Percentiles rank a stretch among this genome's conserved stretches.
These are phyloP conservation scores for Gossypium ekmanianum DNA, from an alignment of 345 rosid species.

Conservation along the genomic window DNA sequence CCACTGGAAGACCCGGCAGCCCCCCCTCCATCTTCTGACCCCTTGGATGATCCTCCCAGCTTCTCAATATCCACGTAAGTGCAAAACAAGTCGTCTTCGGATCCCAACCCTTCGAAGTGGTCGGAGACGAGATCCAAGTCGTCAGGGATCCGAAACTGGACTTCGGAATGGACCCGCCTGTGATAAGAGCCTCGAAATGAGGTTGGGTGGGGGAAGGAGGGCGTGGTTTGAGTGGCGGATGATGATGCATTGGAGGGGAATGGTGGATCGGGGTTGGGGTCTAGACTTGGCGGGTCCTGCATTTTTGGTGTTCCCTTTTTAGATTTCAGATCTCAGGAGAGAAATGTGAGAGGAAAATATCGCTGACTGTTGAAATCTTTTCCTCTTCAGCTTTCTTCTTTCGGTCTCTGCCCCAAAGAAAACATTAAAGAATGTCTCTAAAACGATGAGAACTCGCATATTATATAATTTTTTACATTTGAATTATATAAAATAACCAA, in stretches of 20 bases:
- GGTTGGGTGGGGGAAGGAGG: constrained; percentile 19
- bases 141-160: constrained; percentile 70
- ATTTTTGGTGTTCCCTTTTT: constrained; percentile 19
- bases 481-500: too few relatives aligned
- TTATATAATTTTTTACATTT: too few relatives aligned
- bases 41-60: constrained; percentile 55
- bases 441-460: background rate
- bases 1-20: constrained; percentile 26
- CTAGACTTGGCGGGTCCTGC: constrained; percentile 40
- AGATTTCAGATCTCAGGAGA: constrained; percentile 26
- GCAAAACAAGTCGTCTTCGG: constrained; percentile 74
- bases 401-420: background rate
- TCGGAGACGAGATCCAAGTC: constrained; percentile 67
- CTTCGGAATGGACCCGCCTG: constrained; percentile 78
- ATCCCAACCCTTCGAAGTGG: constrained; percentile 61
- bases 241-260: constrained; percentile 16
- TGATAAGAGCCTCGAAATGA: constrained; percentile 50
- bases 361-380: background rate
- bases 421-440: background rate
- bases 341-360: constrained; percentile 14
- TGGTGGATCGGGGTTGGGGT: constrained; percentile 13
- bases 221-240: background rate
- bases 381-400: constrained; percentile 19
- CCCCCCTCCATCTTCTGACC: background rate
- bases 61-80: constrained; percentile 83